These are phyloP conservation scores for Tuber aestivum DNA, from an alignment of 495 filamentous ascomycete species.

Conservation along the genomic window DNA sequence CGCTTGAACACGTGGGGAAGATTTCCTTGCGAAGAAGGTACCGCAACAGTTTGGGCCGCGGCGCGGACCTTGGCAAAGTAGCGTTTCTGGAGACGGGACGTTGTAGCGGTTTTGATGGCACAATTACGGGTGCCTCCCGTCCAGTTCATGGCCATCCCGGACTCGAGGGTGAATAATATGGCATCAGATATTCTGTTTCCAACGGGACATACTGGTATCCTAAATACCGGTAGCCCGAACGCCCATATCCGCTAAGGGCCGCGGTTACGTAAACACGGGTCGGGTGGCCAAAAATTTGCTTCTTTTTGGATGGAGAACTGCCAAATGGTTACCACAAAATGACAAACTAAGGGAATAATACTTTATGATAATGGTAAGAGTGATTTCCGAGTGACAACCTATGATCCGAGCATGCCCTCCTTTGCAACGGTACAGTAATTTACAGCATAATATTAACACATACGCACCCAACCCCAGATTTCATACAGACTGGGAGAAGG, in stretches of 20 bases:
- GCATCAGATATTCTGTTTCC: background rate
- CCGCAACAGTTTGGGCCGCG: constrained; percentile 10
- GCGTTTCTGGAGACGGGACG: constrained; percentile 26
- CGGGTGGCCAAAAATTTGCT: background rate
- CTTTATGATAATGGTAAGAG: background rate
- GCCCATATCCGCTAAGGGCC: background rate
- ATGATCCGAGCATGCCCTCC: background rate
- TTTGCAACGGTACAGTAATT: background rate
- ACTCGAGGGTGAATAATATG: background rate
- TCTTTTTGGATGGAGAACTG: background rate
- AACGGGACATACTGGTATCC: background rate
- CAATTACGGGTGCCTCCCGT: constrained; percentile 28
- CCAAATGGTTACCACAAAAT: background rate
- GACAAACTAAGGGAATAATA: background rate
- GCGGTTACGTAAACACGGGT: background rate
- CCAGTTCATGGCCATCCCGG: constrained; percentile 22
- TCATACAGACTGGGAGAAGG: background rate
- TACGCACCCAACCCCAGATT: background rate
- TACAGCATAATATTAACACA: background rate
- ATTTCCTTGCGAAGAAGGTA: constrained; percentile 2
- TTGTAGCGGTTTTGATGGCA: constrained; percentile 19
- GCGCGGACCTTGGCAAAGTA: constrained; percentile 32
- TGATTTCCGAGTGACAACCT: background rate
- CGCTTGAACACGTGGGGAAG: background rate
- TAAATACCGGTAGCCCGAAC: background rate